Conservation (phyloP, 2,329 filamentous ascomycete species). For the Alternaria sp. region DNA sequence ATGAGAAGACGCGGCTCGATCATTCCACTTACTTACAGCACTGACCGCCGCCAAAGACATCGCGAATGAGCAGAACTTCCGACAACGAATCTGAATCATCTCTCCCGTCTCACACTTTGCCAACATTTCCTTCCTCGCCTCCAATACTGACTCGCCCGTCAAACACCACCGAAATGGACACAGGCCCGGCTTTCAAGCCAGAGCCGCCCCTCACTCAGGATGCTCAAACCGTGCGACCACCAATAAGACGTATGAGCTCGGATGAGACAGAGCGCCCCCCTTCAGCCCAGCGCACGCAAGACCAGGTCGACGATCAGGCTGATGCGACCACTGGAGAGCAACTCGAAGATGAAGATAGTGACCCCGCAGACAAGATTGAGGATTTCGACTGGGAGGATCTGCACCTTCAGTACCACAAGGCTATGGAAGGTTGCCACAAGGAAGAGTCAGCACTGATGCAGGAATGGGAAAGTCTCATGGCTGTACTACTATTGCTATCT, state of each 20-base stretch:
- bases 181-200: constrained; percentile 13
- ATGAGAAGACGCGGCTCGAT: constrained; percentile 15
- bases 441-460: constrained; percentile 71
- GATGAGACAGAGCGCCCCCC: constrained; percentile 40
- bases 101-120: constrained; percentile 24
- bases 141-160: constrained; percentile 12
- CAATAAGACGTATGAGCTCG: constrained; percentile 27
- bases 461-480: constrained; percentile 66
- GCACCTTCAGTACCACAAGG: constrained; percentile 71
- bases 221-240: constrained; percentile 14
- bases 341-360: constrained; percentile 31
- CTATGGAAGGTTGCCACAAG: constrained; percentile 68
- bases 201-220: constrained; percentile 24
- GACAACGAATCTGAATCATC: constrained; percentile 34
- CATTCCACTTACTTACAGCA: constrained; percentile 36
- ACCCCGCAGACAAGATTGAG: constrained; percentile 53
- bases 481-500: constrained; percentile 33
- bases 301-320: constrained; percentile 21
- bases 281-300: constrained; percentile 34
- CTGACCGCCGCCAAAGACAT: constrained; percentile 33
- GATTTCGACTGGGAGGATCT: constrained; percentile 82
- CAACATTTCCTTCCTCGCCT: constrained; percentile 30
- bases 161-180: constrained; percentile 28
- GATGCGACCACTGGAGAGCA: constrained; percentile 18
- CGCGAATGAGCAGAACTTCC: constrained; percentile 27